Conservation (phyloP, 441 rosid genomes). For the Daphne laureola region DNA sequence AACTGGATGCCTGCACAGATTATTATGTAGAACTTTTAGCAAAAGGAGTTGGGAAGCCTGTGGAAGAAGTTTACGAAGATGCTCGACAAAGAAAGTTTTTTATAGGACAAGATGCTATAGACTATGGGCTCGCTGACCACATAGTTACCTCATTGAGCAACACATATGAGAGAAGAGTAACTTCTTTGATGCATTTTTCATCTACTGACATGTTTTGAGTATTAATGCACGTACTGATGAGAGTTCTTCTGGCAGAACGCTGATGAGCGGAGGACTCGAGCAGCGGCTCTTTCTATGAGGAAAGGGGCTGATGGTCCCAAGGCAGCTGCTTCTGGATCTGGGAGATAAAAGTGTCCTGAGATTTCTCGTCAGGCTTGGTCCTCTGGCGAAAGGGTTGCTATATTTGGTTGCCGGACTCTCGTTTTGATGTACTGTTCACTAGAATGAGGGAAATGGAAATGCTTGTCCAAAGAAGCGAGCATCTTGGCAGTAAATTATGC, state of each 20-base stretch:
- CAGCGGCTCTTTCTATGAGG: slow-evolving; percentile 62
- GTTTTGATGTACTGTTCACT: too few relatives aligned
- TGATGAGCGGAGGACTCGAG: slow-evolving; percentile 52
- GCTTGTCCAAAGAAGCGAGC: too few relatives aligned
- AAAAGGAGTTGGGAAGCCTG: slow-evolving; percentile 66
- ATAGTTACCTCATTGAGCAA: slow-evolving; percentile 45
- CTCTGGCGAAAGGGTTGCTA: slow-evolving; percentile 1
- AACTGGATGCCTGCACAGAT: slow-evolving; percentile 61
- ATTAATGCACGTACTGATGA: slow-evolving; percentile 6
- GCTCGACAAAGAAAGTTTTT: slow-evolving; percentile 59
- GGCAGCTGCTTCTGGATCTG: slow-evolving; percentile 47
- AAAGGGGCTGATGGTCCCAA: slow-evolving; percentile 41
- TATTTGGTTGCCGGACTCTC: background rate
- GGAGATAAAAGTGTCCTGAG: slow-evolving; percentile 22
- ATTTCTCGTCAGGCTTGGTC: slow-evolving; percentile 4
- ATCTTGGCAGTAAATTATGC: too few relatives aligned
- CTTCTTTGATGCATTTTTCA: slow-evolving; percentile 1
- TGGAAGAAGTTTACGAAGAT: slow-evolving; percentile 65
- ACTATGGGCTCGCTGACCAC: slow-evolving; percentile 83
- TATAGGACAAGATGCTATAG: slow-evolving; percentile 61
- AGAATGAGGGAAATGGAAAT: too few relatives aligned
- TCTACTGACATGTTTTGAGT: slow-evolving; percentile 1
- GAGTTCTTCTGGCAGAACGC: slow-evolving; percentile 39
- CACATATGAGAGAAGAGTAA: slow-evolving; percentile 62
- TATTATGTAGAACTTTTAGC: slow-evolving; percentile 59